Percentiles rank a stretch among this genome's conserved stretches.
phyloP scores from a whole-genome alignment of 2,329 filamentous ascomycete species.

The Claviceps spartinae region DNA sequence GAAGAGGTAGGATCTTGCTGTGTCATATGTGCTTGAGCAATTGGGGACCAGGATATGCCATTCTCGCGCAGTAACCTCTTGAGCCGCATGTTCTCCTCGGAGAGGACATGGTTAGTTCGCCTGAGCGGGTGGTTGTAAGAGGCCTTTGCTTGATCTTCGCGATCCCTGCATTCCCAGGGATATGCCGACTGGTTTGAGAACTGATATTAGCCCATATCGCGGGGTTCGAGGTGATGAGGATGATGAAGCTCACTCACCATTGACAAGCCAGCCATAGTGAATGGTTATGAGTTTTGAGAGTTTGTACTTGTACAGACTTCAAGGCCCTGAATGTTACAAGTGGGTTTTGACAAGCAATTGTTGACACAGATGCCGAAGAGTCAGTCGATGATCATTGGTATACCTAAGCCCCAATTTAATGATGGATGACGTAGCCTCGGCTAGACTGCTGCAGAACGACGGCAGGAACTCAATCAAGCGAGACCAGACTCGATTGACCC shows the following conservation, averaged over 20 bases:
- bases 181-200: slow-evolving; percentile 15
- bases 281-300: not conserved
- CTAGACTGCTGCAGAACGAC: not conserved
- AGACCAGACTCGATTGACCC: not conserved
- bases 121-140: slow-evolving; percentile 36
- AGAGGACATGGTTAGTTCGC: slow-evolving; percentile 28
- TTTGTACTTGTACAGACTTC: not conserved
- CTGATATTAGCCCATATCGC: not conserved
- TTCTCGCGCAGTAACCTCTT: slow-evolving; percentile 39
- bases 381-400: not conserved
- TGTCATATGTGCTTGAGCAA: slow-evolving; percentile 20
- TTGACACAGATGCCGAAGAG: not conserved
- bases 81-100: slow-evolving; percentile 34
- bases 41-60: slow-evolving; percentile 35
- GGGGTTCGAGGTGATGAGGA: not conserved
- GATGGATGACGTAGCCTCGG: not conserved
- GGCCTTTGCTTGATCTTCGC: slow-evolving; percentile 34
- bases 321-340: not conserved
- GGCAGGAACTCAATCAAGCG: not conserved
- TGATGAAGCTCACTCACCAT: not conserved
- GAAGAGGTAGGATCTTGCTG: slow-evolving; percentile 18
- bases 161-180: slow-evolving; percentile 39
- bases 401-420: not conserved
- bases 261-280: not conserved
- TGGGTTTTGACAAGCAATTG: not conserved